phyloP scores from a whole-genome alignment of 2,329 filamentous ascomycete genomes.

The Colletotrichum eleusines region DNA sequence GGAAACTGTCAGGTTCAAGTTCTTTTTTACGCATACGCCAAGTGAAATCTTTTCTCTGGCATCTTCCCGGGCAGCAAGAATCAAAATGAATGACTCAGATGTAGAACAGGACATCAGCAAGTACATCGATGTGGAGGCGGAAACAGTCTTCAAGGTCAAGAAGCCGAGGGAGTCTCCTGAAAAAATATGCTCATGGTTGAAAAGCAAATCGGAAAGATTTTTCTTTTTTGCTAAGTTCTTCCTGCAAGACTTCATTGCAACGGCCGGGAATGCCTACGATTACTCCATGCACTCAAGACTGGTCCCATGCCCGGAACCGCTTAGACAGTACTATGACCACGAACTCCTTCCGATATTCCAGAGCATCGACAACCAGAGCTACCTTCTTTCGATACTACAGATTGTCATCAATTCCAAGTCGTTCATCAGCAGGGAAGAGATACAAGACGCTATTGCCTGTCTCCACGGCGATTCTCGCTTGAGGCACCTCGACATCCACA shows the following conservation, averaged over 20 bases:
- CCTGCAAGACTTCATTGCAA: constrained; percentile 32
- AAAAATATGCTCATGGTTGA: constrained; percentile 30
- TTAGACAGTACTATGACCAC: constrained; percentile 39
- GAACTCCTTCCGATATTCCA: constrained; percentile 43
- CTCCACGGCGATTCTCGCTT: constrained; percentile 16
- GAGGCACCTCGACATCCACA: constrained; percentile 22
- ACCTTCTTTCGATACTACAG: constrained; percentile 7
- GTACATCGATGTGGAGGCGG: constrained; percentile 40
- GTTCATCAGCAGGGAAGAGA: not conserved
- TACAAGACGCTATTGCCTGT: constrained; percentile 30
- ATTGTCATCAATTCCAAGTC: constrained; percentile 14
- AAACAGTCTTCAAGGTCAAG: constrained; percentile 5
- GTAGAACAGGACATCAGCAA: constrained; percentile 31
- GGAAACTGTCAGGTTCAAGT: constrained; percentile 29
- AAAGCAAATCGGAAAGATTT: constrained; percentile 31
- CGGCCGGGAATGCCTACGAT: constrained; percentile 1
- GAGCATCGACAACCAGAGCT: constrained; percentile 33
- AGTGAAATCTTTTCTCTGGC: constrained; percentile 20
- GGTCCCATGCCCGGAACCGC: constrained; percentile 32
- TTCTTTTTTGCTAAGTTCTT: constrained; percentile 42
- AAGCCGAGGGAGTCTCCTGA: not conserved
- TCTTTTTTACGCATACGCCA: constrained; percentile 31
- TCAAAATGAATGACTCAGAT: constrained; percentile 36
- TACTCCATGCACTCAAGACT: not conserved
- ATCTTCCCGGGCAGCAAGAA: not conserved